Percentiles rank a stretch among this genome's conserved stretches.
These are phyloP conservation scores for Fusarium sacchari DNA, from an alignment of 2,329 filamentous ascomycete species.

Conservation along the genomic window DNA sequence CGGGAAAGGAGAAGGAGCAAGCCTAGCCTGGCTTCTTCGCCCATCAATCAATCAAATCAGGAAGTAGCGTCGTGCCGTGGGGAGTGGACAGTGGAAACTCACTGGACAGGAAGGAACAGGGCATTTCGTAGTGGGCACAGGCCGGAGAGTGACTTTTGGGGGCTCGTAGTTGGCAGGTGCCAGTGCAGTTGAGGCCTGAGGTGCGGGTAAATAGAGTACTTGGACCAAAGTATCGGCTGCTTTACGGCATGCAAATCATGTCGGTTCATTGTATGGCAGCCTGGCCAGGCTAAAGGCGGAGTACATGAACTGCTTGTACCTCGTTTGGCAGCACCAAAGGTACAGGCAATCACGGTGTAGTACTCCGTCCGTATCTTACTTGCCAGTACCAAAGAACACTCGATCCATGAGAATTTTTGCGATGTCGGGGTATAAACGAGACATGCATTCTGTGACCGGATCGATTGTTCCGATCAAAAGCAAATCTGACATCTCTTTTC, in stretches of 20 bases:
- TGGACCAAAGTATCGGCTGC: not conserved
- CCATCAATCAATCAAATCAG: slow-evolving; percentile 38
- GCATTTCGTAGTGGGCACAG: slow-evolving; percentile 30
- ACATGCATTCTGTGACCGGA: slow-evolving; percentile 17
- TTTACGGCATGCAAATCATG: not conserved
- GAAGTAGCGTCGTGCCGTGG: slow-evolving; percentile 41
- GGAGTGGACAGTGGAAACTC: slow-evolving; percentile 14
- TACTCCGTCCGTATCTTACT: too few species aligned
- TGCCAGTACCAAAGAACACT: slow-evolving; percentile 1
- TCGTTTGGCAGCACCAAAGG: not conserved
- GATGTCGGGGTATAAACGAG: slow-evolving; percentile 15
- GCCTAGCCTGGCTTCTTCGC: slow-evolving; percentile 23
- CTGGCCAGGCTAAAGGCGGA: slow-evolving; percentile 24
- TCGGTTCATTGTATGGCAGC: not conserved
- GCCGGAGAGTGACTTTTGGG: slow-evolving; percentile 31
- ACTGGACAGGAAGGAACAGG: not conserved
- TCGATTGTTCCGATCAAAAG: slow-evolving; percentile 4
- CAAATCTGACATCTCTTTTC: not conserved
- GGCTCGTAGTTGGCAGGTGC: slow-evolving; percentile 39
- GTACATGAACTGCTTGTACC: slow-evolving; percentile 30
- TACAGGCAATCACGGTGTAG: slow-evolving; percentile 11
- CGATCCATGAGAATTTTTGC: not conserved
- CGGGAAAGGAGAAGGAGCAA: slow-evolving; percentile 44
- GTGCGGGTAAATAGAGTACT: slow-evolving; percentile 21
- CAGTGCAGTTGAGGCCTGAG: slow-evolving; percentile 23